These are phyloP conservation scores for Decorospora gaudefroyi DNA, from an alignment of 2,329 filamentous ascomycete genomes.

Conservation along the genomic window DNA sequence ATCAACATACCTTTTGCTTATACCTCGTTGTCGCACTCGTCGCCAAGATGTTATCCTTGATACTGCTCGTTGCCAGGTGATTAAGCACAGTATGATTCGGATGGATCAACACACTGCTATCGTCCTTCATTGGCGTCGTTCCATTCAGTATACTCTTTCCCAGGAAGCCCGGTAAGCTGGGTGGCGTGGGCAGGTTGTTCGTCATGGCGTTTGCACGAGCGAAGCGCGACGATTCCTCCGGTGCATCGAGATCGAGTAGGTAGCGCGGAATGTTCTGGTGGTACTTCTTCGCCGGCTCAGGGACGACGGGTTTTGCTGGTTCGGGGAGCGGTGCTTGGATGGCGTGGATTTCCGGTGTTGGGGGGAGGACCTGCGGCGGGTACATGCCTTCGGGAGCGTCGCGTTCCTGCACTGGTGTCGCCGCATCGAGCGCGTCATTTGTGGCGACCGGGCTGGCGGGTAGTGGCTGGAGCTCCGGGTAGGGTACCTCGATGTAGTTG, in stretches of 20 bases:
- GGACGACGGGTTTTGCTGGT: constrained; percentile 32
- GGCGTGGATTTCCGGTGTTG: constrained; percentile 44
- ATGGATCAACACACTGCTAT: constrained; percentile 95
- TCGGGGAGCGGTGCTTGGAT: constrained; percentile 34
- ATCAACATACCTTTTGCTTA: constrained; percentile 76
- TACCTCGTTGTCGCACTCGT: constrained; percentile 98
- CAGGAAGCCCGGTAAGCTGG: constrained; percentile 84
- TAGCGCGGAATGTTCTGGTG: constrained; percentile 79
- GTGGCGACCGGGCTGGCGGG: constrained; percentile 26
- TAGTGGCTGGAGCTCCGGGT: constrained; percentile 64
- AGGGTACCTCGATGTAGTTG: constrained; percentile 94
- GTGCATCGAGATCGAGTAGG: constrained; percentile 81
- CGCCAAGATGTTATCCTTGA: constrained; percentile 93
- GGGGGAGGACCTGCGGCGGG: constrained; percentile 49
- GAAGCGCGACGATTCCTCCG: constrained; percentile 76
- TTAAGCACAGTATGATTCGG: constrained; percentile 97
- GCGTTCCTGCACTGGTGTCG: constrained; percentile 34
- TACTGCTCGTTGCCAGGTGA: constrained; percentile 94
- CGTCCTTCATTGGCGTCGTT: constrained; percentile 90
- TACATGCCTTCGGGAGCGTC: constrained; percentile 32
- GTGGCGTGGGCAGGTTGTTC: constrained; percentile 79
- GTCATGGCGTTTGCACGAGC: constrained; percentile 75
- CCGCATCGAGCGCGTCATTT: constrained; percentile 26
- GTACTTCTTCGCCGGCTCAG: constrained; percentile 60
- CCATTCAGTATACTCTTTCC: constrained; percentile 94